Base-by-base conservation (phyloP, 495 filamentous ascomycete species). In the Bacidia gigantensis region DNA sequence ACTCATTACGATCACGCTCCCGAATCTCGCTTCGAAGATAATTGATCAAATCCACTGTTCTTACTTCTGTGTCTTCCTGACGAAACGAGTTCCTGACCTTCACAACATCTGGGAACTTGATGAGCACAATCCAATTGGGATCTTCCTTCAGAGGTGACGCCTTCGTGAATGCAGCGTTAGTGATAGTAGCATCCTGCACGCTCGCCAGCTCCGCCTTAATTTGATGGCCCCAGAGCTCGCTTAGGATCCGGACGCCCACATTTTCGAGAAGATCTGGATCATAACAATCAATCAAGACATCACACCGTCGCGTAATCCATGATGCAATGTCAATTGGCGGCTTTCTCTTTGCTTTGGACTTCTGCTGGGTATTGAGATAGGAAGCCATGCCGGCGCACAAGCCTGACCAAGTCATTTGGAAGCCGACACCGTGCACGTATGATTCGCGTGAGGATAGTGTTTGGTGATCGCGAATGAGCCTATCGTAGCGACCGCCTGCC, bases 201-300 rank as follows among this genome's bases (percentile, higher is more conserved):
- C 89, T 84, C 2, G 89, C 86, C 10, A 98, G 75, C 69, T 97
- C 92, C n/a, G 93, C 87, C 50, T 79, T 89, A 60, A 95, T 86
- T 53, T 83, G 80, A 59, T 85, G 80, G 18, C 76, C 67, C 86
- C 92, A 96, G 12, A 98, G 75, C 23, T 81, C 78, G 44, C 84
- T 79, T 5, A 95, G 67, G 14, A 97, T 70, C 53, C 83, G 80
- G 35, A 95, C 71, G 11, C 88, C 68, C 23, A 78, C 75, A 5
- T 86, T 83, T 26, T 86, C 81, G 14, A 96, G 78, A 7, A 84
- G 77, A 2, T 77, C 74, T 1, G 84, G 68, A 58, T 94, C 87
- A 61, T 92, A 93, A 58, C 85, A 86, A 9, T 87, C 83, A 43
- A 98, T 81, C 5, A 96, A 78, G 11, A 95, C 83, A 65, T 97